These are phyloP conservation scores for Schizochytrium sp. DNA, from an alignment of 108 stramenopile species.

Conservation along the genomic window DNA sequence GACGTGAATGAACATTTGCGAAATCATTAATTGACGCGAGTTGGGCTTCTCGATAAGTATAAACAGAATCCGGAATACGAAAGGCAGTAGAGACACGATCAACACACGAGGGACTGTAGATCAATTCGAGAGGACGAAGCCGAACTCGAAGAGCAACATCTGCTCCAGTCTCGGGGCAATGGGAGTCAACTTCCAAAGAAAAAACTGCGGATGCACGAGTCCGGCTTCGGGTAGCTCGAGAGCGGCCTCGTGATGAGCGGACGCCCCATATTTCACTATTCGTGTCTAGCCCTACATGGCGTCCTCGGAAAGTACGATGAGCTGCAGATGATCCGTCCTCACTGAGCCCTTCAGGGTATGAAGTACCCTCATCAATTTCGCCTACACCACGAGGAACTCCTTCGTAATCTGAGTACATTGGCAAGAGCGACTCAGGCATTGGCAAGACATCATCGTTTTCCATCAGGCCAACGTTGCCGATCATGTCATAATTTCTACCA, in stretches of 20 bases:
- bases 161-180: slow-evolving; percentile 31
- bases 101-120: slow-evolving; percentile 26
- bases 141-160: slow-evolving; percentile 24
- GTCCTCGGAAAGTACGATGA: neutral
- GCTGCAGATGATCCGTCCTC: slow-evolving; percentile 21
- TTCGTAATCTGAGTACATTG: neutral
- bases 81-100: slow-evolving; percentile 9
- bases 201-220: neutral
- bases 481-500: no score
- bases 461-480: neutral
- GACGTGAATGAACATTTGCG: slow-evolving; percentile 19
- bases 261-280: slow-evolving; percentile 8
- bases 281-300: neutral
- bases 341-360: slow-evolving; percentile 7
- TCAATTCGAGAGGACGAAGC: slow-evolving; percentile 6
- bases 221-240: neutral
- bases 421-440: neutral
- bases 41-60: slow-evolving; percentile 15
- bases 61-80: slow-evolving; percentile 28
- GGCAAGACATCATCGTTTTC: neutral
- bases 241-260: neutral
- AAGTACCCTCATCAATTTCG: slow-evolving; percentile 2
- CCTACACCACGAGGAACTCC: neutral
- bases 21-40: slow-evolving; percentile 37
- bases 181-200: slow-evolving; percentile 11